These are phyloP conservation scores for Hypoxylon intermedium DNA, from an alignment of 495 filamentous ascomycete species.

Conservation along the genomic window DNA sequence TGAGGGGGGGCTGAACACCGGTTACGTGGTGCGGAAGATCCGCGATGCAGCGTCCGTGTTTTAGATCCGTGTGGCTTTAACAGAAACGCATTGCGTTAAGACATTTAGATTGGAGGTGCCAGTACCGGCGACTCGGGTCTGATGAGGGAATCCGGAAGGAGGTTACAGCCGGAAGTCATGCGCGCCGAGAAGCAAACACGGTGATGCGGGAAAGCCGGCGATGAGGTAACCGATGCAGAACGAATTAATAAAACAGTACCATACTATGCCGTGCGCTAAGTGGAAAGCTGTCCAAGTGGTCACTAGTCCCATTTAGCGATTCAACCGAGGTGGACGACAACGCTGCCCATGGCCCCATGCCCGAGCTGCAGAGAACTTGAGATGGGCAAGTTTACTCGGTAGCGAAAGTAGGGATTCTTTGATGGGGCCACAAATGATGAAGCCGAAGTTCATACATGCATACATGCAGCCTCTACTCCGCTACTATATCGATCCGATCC, in stretches of 20 bases:
- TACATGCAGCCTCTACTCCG: conserved; percentile 10
- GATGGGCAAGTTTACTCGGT: background rate
- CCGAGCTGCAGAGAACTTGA: too few relatives aligned
- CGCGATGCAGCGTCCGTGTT: conserved; percentile 23
- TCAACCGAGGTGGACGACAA: conserved; percentile 24
- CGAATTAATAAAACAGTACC: conserved; percentile 14
- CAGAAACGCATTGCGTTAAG: conserved; percentile 5
- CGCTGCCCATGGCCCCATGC: too few relatives aligned
- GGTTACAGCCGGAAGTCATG: conserved; percentile 21
- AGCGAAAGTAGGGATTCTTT: conserved; percentile 13
- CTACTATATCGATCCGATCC: conserved; percentile 13
- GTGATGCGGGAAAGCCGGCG: conserved; percentile 11
- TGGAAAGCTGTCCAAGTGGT: background rate
- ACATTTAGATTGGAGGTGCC: conserved; percentile 9
- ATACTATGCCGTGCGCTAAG: conserved; percentile 21
- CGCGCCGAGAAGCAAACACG: conserved; percentile 15
- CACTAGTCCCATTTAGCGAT: conserved; percentile 33
- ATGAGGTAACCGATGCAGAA: conserved; percentile 25
- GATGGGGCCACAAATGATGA: conserved; percentile 17
- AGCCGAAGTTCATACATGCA: conserved; percentile 26
- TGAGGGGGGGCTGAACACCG: conserved; percentile 20
- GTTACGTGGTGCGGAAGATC: conserved; percentile 16
- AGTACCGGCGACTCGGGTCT: conserved; percentile 24
- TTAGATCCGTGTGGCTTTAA: conserved; percentile 22
- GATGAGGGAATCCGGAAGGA: conserved; percentile 29